Evolutionary conservation across 2,329 filamentous ascomycete species (phyloP), one percentile per base, ranked within the genome.

Genomic region (Penicillium sp.): DNA sequence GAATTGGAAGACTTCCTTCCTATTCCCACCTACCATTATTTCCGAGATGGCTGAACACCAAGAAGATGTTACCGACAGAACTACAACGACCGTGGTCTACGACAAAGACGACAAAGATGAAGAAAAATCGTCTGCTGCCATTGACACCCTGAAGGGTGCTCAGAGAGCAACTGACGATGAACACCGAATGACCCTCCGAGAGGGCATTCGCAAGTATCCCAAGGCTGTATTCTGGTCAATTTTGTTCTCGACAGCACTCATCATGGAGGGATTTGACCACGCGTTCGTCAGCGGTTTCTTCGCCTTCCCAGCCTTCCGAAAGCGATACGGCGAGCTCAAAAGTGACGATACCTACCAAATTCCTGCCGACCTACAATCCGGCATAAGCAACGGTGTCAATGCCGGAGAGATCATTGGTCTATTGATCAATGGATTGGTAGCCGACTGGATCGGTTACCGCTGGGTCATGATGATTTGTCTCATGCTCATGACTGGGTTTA

Each of bases 391-490:
- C 43, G 66, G 66, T 20, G 63, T 65, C 2, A 55, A 52, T 26
- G 59, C 62, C 14, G 67, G 68, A 1, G 59, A 67, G 46, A 67
- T 69, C 25, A 26, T 69, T 6, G 68, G 67, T 2, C 57, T 71
- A 8, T 54, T 67, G 27, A 44, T 69, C 15, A 68, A 59, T 11
- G 66, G 67, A 25, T 55, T 56, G 1, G 23, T 66, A 2, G 55
- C 56, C 1, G 69, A 70, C 31, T 49, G 57, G 15, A 55, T 66
- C 56, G 80, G 80, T 1, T 77, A 79, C 45, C 73, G 77, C 41
- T 73, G 69, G 58, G 74, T 77, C 0, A 72, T 81, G 63, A 75
- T 80, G 51, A 56, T 58, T 27, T 71, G 70, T 15, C 70, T 81
- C 22, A 63, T 72, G 35, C 71, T 72, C 55, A 66, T 81, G 33